These are phyloP conservation scores for Isoetes taiwanensis DNA, from an alignment of 75 land plant genomes.

Conservation along the genomic window DNA sequence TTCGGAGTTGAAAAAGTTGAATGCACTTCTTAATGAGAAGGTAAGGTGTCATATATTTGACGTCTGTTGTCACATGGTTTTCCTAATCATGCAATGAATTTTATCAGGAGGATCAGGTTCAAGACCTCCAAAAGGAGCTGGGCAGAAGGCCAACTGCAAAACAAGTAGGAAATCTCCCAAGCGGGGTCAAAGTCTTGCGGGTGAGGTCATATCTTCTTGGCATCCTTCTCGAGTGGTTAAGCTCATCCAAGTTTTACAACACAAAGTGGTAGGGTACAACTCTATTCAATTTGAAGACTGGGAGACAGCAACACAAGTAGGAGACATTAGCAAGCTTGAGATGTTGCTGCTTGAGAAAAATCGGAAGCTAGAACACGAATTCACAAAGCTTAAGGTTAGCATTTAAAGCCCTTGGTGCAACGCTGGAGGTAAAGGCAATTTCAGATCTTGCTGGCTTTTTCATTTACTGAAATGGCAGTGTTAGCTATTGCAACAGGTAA, in stretches of 20 bases:
- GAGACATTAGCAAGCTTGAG: slow-evolving; percentile 94
- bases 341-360: slow-evolving; percentile 88
- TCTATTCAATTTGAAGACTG: slow-evolving; percentile 98
- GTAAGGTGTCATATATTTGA: slow-evolving; percentile 26
- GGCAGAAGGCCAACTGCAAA: slow-evolving; percentile 77
- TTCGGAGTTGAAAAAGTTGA: slow-evolving; percentile 63
- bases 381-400: slow-evolving; percentile 93
- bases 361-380: slow-evolving; percentile 93
- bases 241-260: too few relatives aligned
- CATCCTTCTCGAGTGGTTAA: too few relatives aligned
- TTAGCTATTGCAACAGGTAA: too few relatives aligned
- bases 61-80: too few relatives aligned
- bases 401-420: too few relatives aligned
- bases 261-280: slow-evolving; percentile 99
- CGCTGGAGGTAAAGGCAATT: too few relatives aligned
- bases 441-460: too few relatives aligned
- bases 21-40: slow-evolving; percentile 66
- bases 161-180: slow-evolving; percentile 80
- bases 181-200: slow-evolving; percentile 92
- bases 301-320: slow-evolving; percentile 85
- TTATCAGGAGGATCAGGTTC: too few relatives aligned
- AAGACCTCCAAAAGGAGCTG: slow-evolving; percentile 68
- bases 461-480: too few relatives aligned
- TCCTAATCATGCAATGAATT: too few relatives aligned
- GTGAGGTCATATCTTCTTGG: too few relatives aligned